A percentile compares a stretch with the other conserved stretches of the same genome.
Conservation (phyloP, 352 stramenopile genomes). For the Thalassiosira livingstoniorum region DNA sequence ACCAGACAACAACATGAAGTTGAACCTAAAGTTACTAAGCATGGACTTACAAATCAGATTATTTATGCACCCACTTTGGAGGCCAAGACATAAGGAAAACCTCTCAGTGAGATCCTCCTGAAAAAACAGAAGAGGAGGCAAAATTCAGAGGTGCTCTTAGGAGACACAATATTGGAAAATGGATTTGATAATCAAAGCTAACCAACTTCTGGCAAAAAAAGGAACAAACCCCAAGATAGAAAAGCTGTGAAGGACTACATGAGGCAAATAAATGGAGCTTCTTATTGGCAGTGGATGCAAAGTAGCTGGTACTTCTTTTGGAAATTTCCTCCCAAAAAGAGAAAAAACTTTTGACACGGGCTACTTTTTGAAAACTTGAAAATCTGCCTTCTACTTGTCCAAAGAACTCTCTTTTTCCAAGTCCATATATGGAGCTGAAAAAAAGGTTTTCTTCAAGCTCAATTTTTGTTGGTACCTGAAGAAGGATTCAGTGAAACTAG, state of each 20-base stretch:
- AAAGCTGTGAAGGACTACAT: slow-evolving; percentile 24
- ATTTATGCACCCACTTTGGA: no score
- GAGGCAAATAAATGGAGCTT: background rate
- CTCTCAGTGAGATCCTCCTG: background rate
- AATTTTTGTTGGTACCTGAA: slow-evolving; percentile 37
- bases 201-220: background rate
- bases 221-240: slow-evolving; percentile 11
- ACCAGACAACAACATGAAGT: no score
- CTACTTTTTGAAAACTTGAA: slow-evolving; percentile 21
- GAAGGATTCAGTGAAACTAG: slow-evolving; percentile 11
- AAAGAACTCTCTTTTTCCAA: slow-evolving; percentile 7
- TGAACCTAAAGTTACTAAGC: background rate
- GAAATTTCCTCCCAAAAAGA: slow-evolving; percentile 28
- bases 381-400: slow-evolving; percentile 1
- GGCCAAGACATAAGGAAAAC: background rate
- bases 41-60: background rate
- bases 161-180: slow-evolving; percentile 11
- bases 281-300: slow-evolving; percentile 53
- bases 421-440: slow-evolving; percentile 10
- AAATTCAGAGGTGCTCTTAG: background rate
- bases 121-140: background rate
- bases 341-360: slow-evolving; percentile 20
- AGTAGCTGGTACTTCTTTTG: slow-evolving; percentile 45
- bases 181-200: slow-evolving; percentile 1
- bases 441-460: slow-evolving; percentile 52